Evolutionary conservation across 768 basidiomycete species (phyloP), one percentile per base, ranked within the genome.

Genomic region (Guyanaporus albipodus): DNA sequence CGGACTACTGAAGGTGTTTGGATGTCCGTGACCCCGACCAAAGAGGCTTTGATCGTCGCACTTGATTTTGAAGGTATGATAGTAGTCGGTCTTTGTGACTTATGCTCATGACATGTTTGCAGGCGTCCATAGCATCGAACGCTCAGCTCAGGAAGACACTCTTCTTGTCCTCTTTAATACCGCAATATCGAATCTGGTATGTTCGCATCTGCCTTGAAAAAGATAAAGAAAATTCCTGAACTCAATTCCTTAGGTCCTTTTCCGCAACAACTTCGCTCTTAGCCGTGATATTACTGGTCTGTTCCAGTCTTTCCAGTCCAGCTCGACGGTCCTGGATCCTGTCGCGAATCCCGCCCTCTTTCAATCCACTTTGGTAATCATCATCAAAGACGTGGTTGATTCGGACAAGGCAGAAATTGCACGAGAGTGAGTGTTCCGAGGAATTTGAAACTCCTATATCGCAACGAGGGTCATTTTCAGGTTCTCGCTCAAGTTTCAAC

Each of bases 381-480:
- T 83, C 40, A 82, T 83, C 59, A 84, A 83, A 75, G 82, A 83
- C 38, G 82, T 84, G 10, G 71, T 80, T 5, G 82, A 83, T 38
- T 73, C 77, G 0, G 82, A 83, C 55, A 79, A 74, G 55, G 59
- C 58, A 0, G 82, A 83, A 41, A 80, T 83, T 27, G 74, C 72
- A 7, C 64, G 72, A 56, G 81, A 83, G 81, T 82, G 52, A 54
- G 77, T 29, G 4, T 8, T 18, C 21, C 38, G 11, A 23, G n/a
- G 10, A 15, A 44, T 27, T 12, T 17, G n/a, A n/a, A n/a, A n/a
- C 22, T 8, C 39, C 5, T 9, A 4, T 1, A 8, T 23, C 8
- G 4, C 40, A 9, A 49, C 14, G 4, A 15, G 7, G 1, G 1
- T 41, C 40, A 2, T 19, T 27, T 8, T 39, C 2, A 83, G 80